Percentiles rank a stretch among this genome's conserved stretches.
These are phyloP conservation scores for Darksidea phi DNA, from an alignment of 495 filamentous ascomycete genomes.

Conservation along the genomic window DNA sequence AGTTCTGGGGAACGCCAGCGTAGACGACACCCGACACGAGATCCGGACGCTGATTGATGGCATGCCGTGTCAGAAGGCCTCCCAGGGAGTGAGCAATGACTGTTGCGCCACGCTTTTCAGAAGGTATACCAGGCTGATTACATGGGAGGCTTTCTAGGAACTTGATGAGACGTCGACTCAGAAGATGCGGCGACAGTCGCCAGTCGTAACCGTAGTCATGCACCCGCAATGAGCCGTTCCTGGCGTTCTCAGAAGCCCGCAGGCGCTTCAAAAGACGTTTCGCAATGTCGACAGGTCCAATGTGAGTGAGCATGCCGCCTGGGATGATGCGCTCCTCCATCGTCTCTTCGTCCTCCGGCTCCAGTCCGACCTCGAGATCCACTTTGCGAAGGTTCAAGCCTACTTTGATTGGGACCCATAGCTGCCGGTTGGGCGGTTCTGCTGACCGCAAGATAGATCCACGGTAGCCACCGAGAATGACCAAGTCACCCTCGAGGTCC, in stretches of 20 bases:
- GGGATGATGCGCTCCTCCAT: constrained; percentile 80
- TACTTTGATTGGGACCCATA: constrained; percentile 94
- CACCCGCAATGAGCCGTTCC: constrained; percentile 68
- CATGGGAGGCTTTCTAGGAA: constrained; percentile 75
- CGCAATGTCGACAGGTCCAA: constrained; percentile 90
- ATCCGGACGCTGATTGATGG: constrained; percentile 82
- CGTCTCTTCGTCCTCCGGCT: constrained; percentile 78
- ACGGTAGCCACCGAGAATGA: constrained; percentile 87
- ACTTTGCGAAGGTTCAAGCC: constrained; percentile 90
- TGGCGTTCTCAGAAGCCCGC: constrained; percentile 67
- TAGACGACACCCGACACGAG: constrained; percentile 85
- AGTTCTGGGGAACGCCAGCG: constrained; percentile 79
- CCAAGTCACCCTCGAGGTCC: constrained; percentile 76
- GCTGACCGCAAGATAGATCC: constrained; percentile 88
- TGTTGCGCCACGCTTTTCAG: constrained; percentile 62
- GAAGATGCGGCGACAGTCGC: constrained; percentile 79
- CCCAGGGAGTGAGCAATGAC: constrained; percentile 90
- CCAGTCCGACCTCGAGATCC: constrained; percentile 82
- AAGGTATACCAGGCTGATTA: constrained; percentile 56
- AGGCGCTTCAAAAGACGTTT: constrained; percentile 76
- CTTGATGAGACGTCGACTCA: constrained; percentile 64
- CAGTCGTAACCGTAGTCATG: constrained; percentile 96
- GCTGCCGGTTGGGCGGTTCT: constrained; percentile 71
- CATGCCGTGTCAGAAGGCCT: constrained; percentile 85
- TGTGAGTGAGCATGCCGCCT: constrained; percentile 81